Conservation (phyloP, 1,284 basidiomycete genomes). For the Cryptococcus amylolentus region DNA sequence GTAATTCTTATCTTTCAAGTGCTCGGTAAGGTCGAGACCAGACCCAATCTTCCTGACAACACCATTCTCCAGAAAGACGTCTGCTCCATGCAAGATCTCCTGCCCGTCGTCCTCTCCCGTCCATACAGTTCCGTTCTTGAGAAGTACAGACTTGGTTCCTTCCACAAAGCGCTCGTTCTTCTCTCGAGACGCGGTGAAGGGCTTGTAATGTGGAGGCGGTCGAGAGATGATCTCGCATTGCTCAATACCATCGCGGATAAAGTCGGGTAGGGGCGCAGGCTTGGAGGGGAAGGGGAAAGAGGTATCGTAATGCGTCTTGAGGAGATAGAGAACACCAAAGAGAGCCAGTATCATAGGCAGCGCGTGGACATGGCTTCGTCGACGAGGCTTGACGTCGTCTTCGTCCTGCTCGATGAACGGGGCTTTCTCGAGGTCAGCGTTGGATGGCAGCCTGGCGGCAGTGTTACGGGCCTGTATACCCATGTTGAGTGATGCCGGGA, state of each 20-base stretch:
- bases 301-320: slow-evolving; percentile 2
- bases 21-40: slow-evolving; percentile 18
- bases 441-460: neutral
- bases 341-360: slow-evolving; percentile 3
- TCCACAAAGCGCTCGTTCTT: slow-evolving; percentile 66
- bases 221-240: slow-evolving; percentile 37
- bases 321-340: neutral
- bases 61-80: slow-evolving; percentile 51
- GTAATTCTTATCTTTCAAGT: slow-evolving; percentile 10
- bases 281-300: slow-evolving; percentile 26
- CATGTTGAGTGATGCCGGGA: slow-evolving; percentile 2
- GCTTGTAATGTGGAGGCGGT: slow-evolving; percentile 24
- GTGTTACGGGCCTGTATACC: slow-evolving; percentile 7
- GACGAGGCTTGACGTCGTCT: neutral
- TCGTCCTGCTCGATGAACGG: slow-evolving; percentile 1
- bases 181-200: slow-evolving; percentile 55
- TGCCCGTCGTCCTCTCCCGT: slow-evolving; percentile 64
- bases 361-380: neutral
- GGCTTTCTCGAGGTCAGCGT: slow-evolving; percentile 11
- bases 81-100: slow-evolving; percentile 57
- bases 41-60: slow-evolving; percentile 50
- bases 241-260: slow-evolving; percentile 37
- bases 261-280: slow-evolving; percentile 23
- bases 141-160: slow-evolving; percentile 63
- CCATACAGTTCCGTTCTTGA: slow-evolving; percentile 76